Evolutionary conservation across 2,329 filamentous ascomycete species (phyloP), one percentile per base, ranked within the genome.

Genomic region (Colletotrichum phormii): DNA sequence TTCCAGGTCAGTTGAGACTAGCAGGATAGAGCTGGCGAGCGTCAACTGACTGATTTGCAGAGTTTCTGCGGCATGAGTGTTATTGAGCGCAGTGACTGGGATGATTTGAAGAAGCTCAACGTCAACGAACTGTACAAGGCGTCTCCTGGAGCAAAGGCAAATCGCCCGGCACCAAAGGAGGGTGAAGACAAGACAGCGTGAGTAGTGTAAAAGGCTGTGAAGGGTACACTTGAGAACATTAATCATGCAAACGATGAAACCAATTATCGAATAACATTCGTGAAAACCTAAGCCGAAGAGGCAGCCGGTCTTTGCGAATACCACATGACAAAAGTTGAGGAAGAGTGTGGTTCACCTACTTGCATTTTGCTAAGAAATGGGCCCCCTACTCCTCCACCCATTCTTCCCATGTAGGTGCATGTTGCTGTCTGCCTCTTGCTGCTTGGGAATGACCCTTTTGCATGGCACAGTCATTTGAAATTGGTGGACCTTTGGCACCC

Each of bases 21-120:
- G 24, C 57, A 22, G 18, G 12, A 18, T n/a, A 12, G 59, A 26
- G 42, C 9, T 24, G 18, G 37, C 5, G n/a, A 71, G 24, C 31
- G 18, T 18, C n/a, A 7, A 31, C 61, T 76, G 49, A 74, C 59
- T 15, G 18, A 11, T 26, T 6, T 18, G 73, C 76, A 95, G 93
- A 91, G 90, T 67, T 88, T 94, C 53, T 93, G 92, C 78, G 93
- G 94, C 26, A 92, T 97, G 85, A 94, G 93, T 75, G 93, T 97
- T 42, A 92, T 97, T 4, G 90, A 91, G 73, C 87, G 89, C 15
- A 80, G 78, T 55, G 90, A 94, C 78, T 97, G 92, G 87, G 92
- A 95, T 62, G 85, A 86, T 59, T 85, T 95, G 73, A 95, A 94
- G 83, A 89, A 90, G 76, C 96, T 91, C 83, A 97, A 97, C 80